phyloP scores from a whole-genome alignment of 345 rosid species.

The Populus nigra region DNA sequence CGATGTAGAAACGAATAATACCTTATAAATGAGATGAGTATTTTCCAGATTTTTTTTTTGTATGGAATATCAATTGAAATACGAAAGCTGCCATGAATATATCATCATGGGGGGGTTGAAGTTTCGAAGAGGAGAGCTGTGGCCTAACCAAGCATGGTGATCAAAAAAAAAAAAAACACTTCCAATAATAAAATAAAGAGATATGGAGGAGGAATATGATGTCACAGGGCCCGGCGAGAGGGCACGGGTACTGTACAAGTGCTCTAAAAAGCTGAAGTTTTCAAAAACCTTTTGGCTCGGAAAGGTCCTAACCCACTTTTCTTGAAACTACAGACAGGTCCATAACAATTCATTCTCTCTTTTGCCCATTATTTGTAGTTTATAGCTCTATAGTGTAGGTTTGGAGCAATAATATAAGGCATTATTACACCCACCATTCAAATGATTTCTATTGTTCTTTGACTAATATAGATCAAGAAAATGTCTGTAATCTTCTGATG shows the following conservation, averaged over 20 bases:
- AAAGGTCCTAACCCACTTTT: slow-evolving; percentile 5
- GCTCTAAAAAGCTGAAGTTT: slow-evolving; percentile 44
- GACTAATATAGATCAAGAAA: not conserved
- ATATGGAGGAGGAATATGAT: slow-evolving; percentile 19
- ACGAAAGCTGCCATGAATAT: too few relatives aligned
- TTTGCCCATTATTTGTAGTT: not conserved
- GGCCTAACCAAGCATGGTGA: not conserved
- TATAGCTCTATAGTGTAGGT: not conserved
- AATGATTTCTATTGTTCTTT: not conserved
- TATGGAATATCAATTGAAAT: too few relatives aligned
- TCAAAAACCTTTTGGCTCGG: slow-evolving; percentile 4
- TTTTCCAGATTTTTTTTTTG: too few relatives aligned
- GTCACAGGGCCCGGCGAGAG: slow-evolving; percentile 22
- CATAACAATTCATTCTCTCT: not conserved
- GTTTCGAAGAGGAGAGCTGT: not conserved
- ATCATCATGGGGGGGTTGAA: not conserved
- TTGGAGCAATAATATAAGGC: not conserved
- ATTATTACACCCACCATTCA: not conserved
- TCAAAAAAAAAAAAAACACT: not conserved
- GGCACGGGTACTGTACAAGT: slow-evolving; percentile 31
- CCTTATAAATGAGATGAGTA: too few relatives aligned
- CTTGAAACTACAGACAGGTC: slow-evolving; percentile 2
- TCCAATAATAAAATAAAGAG: too few relatives aligned
- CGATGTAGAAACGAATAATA: too few relatives aligned
- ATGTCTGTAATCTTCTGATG: not conserved